Conservation (phyloP, 768 basidiomycete species). For the Tulasnella sp. region DNA sequence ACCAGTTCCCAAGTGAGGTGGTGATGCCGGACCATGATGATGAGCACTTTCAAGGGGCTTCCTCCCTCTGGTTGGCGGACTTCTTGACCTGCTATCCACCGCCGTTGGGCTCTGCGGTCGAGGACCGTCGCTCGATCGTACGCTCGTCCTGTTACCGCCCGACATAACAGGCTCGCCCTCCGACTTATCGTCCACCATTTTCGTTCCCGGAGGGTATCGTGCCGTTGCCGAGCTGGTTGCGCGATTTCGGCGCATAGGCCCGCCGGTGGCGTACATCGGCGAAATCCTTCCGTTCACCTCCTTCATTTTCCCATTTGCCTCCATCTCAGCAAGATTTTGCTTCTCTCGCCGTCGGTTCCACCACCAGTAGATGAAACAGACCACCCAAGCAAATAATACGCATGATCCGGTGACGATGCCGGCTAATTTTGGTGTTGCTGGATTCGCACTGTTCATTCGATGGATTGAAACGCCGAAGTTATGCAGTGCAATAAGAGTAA, state of each 20-base stretch:
- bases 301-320: background rate
- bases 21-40: background rate
- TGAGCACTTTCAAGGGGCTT: background rate
- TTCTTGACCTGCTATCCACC: background rate
- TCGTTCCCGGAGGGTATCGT: background rate
- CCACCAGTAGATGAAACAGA: conserved; percentile 11
- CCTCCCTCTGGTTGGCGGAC: background rate
- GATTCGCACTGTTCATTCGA: background rate
- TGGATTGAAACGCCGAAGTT: background rate
- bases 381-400: conserved; percentile 3
- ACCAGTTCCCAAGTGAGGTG: background rate
- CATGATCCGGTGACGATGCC: conserved; percentile 6
- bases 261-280: background rate
- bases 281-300: background rate
- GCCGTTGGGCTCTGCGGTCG: background rate
- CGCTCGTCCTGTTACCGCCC: background rate
- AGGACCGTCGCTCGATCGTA: background rate
- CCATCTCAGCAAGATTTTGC: background rate
- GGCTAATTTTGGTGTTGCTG: conserved; percentile 9
- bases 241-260: background rate
- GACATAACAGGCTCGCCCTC: background rate
- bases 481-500: background rate
- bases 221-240: background rate
- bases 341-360: background rate
- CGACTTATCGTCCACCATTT: background rate